Evolutionary conservation across 2,329 filamentous ascomycete genomes (phyloP).

Genomic region (Hymenoscyphus salicellus): DNA sequence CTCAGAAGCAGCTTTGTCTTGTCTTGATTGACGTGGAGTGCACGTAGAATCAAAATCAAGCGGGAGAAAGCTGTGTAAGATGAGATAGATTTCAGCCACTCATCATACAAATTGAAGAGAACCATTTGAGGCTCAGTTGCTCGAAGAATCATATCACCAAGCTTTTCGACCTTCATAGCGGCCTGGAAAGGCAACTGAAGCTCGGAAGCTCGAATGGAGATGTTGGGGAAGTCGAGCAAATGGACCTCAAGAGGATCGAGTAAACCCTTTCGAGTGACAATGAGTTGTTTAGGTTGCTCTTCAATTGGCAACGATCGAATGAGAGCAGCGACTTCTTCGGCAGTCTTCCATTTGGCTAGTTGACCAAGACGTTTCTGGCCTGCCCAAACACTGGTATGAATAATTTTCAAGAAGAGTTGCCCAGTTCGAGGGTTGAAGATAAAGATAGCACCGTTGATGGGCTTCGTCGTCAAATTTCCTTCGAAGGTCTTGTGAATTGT

Average conservation of each 20-base stretch:
- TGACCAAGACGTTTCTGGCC: constrained; percentile 98
- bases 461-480: constrained; percentile 97
- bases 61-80: constrained; percentile 98
- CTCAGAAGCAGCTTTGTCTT: constrained; percentile 95
- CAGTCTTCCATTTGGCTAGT: constrained; percentile 98
- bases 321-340: constrained; percentile 96
- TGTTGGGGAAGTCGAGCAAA: constrained; percentile 96
- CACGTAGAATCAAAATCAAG: constrained; percentile 86
- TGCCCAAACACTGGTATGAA: constrained; percentile 98
- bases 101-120: constrained; percentile 96
- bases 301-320: constrained; percentile 94
- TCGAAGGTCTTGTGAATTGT: constrained; percentile 99
- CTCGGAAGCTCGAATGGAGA: constrained; percentile 95
- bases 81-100: constrained; percentile 97
- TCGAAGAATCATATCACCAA: constrained; percentile 97
- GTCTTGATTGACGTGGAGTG: constrained; percentile 94
- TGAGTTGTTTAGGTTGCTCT: constrained; percentile 97
- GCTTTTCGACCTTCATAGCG: constrained; percentile 99
- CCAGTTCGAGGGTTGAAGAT: constrained; percentile 99
- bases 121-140: constrained; percentile 99
- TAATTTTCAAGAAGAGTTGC: constrained; percentile 97
- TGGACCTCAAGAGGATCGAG: constrained; percentile 97
- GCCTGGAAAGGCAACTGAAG: constrained; percentile 97
- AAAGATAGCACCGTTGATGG: constrained; percentile 99
- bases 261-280: constrained; percentile 95